Conservation (phyloP, 1,284 basidiomycete species). For the Paramarasmius palmivorus region DNA sequence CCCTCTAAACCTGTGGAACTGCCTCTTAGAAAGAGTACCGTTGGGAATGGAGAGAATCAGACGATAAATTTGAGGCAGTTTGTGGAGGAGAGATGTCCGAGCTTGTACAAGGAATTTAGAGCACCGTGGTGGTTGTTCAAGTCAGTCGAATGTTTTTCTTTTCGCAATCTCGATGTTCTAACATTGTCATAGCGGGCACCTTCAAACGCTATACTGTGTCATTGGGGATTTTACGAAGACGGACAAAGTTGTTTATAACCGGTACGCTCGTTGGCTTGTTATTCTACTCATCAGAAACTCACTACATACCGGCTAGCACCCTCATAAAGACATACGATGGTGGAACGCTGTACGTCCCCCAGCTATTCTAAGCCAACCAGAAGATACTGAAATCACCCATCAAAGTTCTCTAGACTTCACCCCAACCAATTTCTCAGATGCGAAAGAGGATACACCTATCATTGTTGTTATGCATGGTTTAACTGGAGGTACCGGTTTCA, state of each 20-base stretch:
- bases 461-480: constrained; percentile 86
- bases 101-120: constrained; percentile 51
- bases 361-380: constrained; percentile 1
- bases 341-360: constrained; percentile 51
- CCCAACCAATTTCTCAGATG: constrained; percentile 49
- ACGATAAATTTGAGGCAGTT: constrained; percentile 27
- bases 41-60: background rate
- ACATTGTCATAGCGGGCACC: constrained; percentile 53
- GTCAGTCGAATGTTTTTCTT: constrained; percentile 36
- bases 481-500: constrained; percentile 69
- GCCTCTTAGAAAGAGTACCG: background rate
- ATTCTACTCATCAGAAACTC: constrained; percentile 8
- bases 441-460: constrained; percentile 72
- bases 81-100: constrained; percentile 58
- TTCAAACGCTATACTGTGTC: constrained; percentile 64
- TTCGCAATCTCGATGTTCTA: constrained; percentile 2
- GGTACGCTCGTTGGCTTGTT: constrained; percentile 36
- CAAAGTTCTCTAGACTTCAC: constrained; percentile 75
- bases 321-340: constrained; percentile 11
- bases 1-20: background rate
- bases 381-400: constrained; percentile 4
- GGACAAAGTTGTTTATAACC: constrained; percentile 64
- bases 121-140: constrained; percentile 74
- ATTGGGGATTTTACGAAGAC: constrained; percentile 59
- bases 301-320: constrained; percentile 11